A percentile compares a stretch with the other conserved stretches of the same genome.
These are phyloP conservation scores for Leccinum arenicola DNA, from an alignment of 768 basidiomycete species.

Conservation along the genomic window DNA sequence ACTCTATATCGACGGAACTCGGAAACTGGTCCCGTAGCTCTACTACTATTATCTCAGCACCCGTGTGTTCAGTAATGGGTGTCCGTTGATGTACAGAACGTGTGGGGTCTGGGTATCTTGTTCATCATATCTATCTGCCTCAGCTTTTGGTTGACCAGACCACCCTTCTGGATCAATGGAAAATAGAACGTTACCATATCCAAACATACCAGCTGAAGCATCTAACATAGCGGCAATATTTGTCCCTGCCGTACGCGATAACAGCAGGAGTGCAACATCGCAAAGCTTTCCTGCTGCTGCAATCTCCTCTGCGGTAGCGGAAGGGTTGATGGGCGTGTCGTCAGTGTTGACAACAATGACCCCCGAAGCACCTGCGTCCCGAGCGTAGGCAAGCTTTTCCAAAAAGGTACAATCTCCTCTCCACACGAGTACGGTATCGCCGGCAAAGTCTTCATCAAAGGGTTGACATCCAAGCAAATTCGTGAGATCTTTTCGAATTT, in stretches of 20 bases:
- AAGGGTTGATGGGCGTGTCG: conserved; percentile 61
- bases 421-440: conserved; percentile 57
- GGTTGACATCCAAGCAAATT: conserved; percentile 62
- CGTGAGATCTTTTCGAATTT: conserved; percentile 46
- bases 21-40: neutral
- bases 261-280: conserved; percentile 57
- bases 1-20: neutral
- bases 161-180: conserved; percentile 42
- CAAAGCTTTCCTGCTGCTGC: conserved; percentile 54
- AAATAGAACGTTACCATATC: conserved; percentile 49
- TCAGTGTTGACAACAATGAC: conserved; percentile 73
- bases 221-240: conserved; percentile 56
- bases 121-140: conserved; percentile 17
- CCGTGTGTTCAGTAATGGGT: conserved; percentile 73
- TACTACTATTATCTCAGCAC: conserved; percentile 46
- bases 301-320: conserved; percentile 56
- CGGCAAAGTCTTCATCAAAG: conserved; percentile 46
- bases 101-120: conserved; percentile 37
- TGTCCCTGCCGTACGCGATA: conserved; percentile 52
- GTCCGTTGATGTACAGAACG: conserved; percentile 74
- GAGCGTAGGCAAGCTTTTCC: conserved; percentile 73
- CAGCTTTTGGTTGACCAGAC: conserved; percentile 22
- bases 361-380: conserved; percentile 69
- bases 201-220: conserved; percentile 40
- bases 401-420: conserved; percentile 89